Evolutionary conservation across 163 green algal species (phyloP), one percentile per base, ranked within the genome.

Genomic region (Volvox carteri): DNA sequence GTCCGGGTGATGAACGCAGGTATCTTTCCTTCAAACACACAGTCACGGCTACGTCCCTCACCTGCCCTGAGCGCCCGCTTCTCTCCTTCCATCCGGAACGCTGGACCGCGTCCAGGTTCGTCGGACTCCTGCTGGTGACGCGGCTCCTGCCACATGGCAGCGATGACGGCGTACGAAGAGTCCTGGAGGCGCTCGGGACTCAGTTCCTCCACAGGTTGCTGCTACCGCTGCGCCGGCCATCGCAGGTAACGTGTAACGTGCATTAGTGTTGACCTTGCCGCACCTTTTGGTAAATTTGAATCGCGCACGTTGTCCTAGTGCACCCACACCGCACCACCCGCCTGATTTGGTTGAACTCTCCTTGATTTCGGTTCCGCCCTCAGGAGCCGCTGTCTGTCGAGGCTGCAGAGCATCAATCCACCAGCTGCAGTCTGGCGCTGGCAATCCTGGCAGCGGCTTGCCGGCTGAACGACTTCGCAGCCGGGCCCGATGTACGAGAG

Each of bases 121-220:
- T 97, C 7, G 95, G 95, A 5, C 91, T 98, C 62, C 89, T 98
- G 41, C 86, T 98, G 58, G 95, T 96, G 9, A 96, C 95, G 11
- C 94, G 94, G 76, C 84, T 96, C 42, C 90, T 96, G 83, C 93
- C 92, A 6, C 65, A 92, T 1, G 89, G 67, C 46, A 88, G 93
- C 77, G 79, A 84, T 1, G 77, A 46, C 18, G 86, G 91, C 11
- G 54, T 96, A 0, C 48, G 50, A 14, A 30, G 70, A 0, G 93
- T 97, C 25, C 68, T 96, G 35, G 79, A 93, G 2, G 94, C 95
- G 2, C 89, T 97, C 11, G 94, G 95, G 0, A 33, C 60, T 8
- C 33, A 42, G 0, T 98, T 98, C 83, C 78, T 98, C 21, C 41
- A 90, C 14, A 91, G 95, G 30, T 84, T 98, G 79, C 91, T 98